These are phyloP conservation scores for Corylus americana DNA, from an alignment of 306 rosid species.

Conservation along the genomic window DNA sequence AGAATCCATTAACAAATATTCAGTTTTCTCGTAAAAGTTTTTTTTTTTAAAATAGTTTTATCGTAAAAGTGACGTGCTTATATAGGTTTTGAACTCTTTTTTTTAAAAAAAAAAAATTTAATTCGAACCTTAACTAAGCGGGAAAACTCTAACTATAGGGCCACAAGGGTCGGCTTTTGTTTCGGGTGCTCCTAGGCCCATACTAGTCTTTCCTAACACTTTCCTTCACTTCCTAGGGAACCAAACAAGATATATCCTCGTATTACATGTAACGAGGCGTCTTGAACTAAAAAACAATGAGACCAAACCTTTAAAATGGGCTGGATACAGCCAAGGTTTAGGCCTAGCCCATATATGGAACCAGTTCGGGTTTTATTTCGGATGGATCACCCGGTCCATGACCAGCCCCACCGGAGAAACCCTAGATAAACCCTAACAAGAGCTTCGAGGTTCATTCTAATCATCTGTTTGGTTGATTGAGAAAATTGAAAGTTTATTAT, in stretches of 20 bases:
- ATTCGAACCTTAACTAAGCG: conserved; percentile 16
- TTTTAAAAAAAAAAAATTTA: too few species aligned
- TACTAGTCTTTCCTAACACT: too few species aligned
- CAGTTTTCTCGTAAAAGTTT: background rate
- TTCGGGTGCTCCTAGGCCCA: too few species aligned
- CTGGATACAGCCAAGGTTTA: background rate
- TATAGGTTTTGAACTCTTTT: background rate
- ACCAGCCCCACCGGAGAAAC: background rate
- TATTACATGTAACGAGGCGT: too few species aligned
- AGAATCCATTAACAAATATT: background rate
- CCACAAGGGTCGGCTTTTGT: too few species aligned
- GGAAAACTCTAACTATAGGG: background rate
- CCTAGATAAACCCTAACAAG: conserved; percentile 31
- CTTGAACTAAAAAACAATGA: too few species aligned
- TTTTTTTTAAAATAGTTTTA: background rate
- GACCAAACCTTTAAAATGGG: too few species aligned
- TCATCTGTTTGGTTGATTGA: background rate
- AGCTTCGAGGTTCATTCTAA: background rate
- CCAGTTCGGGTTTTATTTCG: background rate
- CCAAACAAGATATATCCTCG: too few species aligned
- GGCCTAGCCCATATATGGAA: background rate
- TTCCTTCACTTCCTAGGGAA: too few species aligned
- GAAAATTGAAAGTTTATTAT: background rate
- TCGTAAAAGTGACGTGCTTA: background rate
- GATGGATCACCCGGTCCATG: background rate